A percentile compares a stretch with the other conserved stretches of the same genome.
These are phyloP conservation scores for Aureobasidium sp. DNA, from an alignment of 2,329 filamentous ascomycete species.

Conservation along the genomic window DNA sequence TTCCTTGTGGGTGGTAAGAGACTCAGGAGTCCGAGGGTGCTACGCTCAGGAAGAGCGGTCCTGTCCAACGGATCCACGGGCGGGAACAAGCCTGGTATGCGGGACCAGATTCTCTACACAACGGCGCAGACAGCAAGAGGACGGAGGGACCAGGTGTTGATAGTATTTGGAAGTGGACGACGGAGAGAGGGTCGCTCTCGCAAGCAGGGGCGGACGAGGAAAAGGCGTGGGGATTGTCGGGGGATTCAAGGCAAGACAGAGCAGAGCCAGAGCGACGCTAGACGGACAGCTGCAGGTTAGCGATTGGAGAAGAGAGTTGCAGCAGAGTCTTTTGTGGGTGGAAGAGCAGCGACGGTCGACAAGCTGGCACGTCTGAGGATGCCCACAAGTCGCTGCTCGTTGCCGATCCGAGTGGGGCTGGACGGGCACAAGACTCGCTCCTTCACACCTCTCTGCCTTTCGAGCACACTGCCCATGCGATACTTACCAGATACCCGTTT, in stretches of 20 bases:
- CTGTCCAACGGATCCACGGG: neutral
- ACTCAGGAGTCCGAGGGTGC: neutral
- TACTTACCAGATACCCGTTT: conserved; percentile 6
- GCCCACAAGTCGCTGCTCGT: no score
- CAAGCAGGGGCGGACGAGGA: conserved; percentile 12
- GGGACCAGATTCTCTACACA: neutral
- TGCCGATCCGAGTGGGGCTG: conserved; percentile 14
- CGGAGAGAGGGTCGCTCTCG: neutral
- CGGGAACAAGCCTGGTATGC: conserved; percentile 5
- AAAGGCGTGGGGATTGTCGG: conserved; percentile 7
- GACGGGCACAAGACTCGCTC: neutral
- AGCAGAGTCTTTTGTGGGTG: neutral
- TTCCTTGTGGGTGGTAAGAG: neutral
- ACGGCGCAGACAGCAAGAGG: neutral
- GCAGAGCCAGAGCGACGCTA: conserved; percentile 9
- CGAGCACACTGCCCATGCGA: neutral
- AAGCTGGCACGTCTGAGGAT: conserved; percentile 3
- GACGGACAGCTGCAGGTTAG: conserved; percentile 7
- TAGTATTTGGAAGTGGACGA: neutral
- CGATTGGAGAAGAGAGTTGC: conserved; percentile 18
- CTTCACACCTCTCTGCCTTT: neutral
- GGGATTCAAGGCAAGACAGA: conserved; percentile 14
- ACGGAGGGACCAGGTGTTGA: neutral
- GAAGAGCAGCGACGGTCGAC: neutral
- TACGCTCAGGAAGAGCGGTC: conserved; percentile 2